A percentile compares a stretch with the other conserved stretches of the same genome.
Conservation (phyloP, 2,329 filamentous ascomycete species). For the Alternaria ethzedia region DNA sequence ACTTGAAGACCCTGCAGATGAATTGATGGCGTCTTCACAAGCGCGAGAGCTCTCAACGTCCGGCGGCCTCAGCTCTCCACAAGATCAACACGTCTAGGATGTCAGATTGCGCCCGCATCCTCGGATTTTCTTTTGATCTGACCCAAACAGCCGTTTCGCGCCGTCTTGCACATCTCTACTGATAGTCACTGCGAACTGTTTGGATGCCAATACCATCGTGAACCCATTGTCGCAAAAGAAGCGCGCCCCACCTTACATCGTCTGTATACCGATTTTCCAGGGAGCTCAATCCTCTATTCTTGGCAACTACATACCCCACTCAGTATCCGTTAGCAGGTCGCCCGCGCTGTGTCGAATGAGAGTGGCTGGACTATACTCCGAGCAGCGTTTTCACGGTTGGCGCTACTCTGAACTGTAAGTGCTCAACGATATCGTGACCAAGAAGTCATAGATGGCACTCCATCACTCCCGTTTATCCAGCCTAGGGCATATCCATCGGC, state of each 20-base stretch:
- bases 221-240: neutral
- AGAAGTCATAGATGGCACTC: neutral
- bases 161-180: neutral
- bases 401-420: neutral
- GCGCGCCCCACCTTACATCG: neutral
- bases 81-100: neutral
- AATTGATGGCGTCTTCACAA: neutral
- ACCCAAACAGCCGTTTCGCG: neutral
- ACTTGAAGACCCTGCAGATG: conserved; percentile 10
- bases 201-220: neutral
- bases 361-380: neutral
- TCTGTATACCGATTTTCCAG: neutral
- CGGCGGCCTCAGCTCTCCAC: neutral
- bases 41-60: conserved; percentile 1
- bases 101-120: neutral
- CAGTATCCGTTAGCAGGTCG: neutral
- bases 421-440: neutral
- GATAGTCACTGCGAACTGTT: neutral
- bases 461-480: neutral
- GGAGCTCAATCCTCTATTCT: neutral
- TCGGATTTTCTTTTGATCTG: neutral
- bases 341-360: neutral
- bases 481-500: neutral
- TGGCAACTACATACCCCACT: neutral
- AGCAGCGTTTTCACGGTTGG: neutral